Base-by-base conservation (phyloP, 1,284 basidiomycete species). In the Fomitopsis betulina region DNA sequence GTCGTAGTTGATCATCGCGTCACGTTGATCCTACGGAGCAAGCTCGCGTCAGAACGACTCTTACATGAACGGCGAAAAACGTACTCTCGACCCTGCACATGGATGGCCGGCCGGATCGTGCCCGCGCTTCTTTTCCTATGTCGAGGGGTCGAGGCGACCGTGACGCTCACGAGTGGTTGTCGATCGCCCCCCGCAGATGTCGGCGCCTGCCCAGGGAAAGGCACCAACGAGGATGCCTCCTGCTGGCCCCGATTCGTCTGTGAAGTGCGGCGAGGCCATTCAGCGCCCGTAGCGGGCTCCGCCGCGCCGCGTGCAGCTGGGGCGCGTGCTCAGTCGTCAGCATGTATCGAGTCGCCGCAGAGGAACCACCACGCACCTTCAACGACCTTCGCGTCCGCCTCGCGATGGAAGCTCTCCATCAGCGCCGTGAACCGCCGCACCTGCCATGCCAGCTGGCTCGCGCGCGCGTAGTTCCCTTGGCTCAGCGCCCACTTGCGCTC, bases 401-500 rank as follows among this genome's bases (percentile, higher is more conserved):
- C 88, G 55, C 82, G 77, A 62, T 85, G 85, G 67, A 89, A 91
- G 64, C 87, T 89, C 70, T 90, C 84, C 80, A 88, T 89, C 60
- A 92, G 75, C 23, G 86, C 83, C 35, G 86, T 83, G 69, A 89
- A 92, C 21, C 85, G 81, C 72, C 87, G 86, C 58, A 91, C 87
- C 69, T 91, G 87, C 85, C 87, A 91, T 63, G 83, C 84, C 77
- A 92, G 83, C 75, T 93, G 86, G 27, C 79, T 76, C 21, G 89
- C 90, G 47, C 89, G 80, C 13, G 86, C 84, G 45, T 75, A 65
- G 68, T 93, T 91, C 0, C 89, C 89, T 68, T 87, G 83, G 30
- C 87, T 86, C 53, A 85, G 68, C 2, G 90, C 90, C 90, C 90
- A 93, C 70, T 92, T 90, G 66, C 83, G 80, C 72, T 93, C 90